These are phyloP conservation scores for Lentinula aciculospora DNA, from an alignment of 768 basidiomycete genomes.

Conservation along the genomic window DNA sequence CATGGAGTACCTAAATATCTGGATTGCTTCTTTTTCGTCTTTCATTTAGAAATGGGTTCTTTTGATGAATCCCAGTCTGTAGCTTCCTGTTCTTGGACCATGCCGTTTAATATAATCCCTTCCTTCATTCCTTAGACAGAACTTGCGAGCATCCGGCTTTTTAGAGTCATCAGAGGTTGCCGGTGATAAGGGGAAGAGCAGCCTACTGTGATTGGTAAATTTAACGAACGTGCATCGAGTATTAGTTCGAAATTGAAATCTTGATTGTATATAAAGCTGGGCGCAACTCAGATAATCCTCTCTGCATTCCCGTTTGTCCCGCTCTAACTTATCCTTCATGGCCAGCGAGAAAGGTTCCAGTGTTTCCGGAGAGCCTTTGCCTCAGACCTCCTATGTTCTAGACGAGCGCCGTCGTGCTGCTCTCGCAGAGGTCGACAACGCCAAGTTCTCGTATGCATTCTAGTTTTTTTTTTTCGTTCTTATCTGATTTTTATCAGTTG, in stretches of 20 bases:
- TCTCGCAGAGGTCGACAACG: conserved; percentile 82
- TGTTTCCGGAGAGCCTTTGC: conserved; percentile 20
- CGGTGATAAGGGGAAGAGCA: not conserved
- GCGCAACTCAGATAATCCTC: not conserved
- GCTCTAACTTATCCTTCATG: conserved; percentile 19
- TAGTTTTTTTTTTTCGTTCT: not conserved
- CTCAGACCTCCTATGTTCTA: conserved; percentile 32
- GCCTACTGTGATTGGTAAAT: not conserved
- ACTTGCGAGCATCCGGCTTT: not conserved
- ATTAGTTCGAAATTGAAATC: not conserved
- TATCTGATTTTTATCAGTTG: conserved; percentile 36
- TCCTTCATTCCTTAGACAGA: too few species aligned
- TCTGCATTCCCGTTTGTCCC: not conserved
- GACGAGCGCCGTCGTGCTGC: conserved; percentile 76
- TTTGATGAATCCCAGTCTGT: not conserved
- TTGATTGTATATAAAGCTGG: not conserved
- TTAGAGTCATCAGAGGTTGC: not conserved
- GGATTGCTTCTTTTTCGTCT: not conserved
- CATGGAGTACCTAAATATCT: too few species aligned
- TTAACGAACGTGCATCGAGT: not conserved
- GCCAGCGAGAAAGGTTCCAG: conserved; percentile 32
- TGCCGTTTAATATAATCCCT: too few species aligned
- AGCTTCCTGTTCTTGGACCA: not conserved
- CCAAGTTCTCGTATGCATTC: conserved; percentile 65
- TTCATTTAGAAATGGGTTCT: not conserved